phyloP scores from a whole-genome alignment of 352 stramenopile genomes.

The Phytophthora pseudosyringae region DNA sequence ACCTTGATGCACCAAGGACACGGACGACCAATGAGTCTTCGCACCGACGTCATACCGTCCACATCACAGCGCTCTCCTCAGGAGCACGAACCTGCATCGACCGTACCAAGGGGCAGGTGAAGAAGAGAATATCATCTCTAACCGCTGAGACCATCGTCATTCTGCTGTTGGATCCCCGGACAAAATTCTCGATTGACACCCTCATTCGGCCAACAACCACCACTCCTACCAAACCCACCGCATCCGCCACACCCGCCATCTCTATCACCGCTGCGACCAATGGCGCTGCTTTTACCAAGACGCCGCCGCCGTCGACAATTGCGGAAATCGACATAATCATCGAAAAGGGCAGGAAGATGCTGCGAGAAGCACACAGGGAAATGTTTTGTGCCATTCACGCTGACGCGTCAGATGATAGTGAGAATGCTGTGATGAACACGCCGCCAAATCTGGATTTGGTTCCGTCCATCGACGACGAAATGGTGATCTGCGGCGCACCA shows the following conservation, averaged over 20 bases:
- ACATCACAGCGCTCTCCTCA: neutral
- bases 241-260: no score
- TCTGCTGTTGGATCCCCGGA: neutral
- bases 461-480: neutral
- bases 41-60: neutral
- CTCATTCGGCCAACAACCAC: no score
- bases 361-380: neutral
- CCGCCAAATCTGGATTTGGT: constrained; percentile 5
- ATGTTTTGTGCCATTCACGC: neutral
- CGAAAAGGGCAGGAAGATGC: no score
- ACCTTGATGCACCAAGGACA: neutral
- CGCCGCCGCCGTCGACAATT: no score
- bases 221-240: no score
- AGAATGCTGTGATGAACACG: no score
- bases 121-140: neutral
- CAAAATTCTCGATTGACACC: no score
- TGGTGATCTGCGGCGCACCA: neutral
- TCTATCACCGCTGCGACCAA: no score
- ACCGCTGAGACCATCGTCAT: neutral
- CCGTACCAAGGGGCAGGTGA: neutral
- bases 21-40: neutral
- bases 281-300: no score
- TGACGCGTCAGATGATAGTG: no score
- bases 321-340: no score
- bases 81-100: neutral